phyloP scores from a whole-genome alignment of 2,329 filamentous ascomycete species.

The Capronia epimyces region DNA sequence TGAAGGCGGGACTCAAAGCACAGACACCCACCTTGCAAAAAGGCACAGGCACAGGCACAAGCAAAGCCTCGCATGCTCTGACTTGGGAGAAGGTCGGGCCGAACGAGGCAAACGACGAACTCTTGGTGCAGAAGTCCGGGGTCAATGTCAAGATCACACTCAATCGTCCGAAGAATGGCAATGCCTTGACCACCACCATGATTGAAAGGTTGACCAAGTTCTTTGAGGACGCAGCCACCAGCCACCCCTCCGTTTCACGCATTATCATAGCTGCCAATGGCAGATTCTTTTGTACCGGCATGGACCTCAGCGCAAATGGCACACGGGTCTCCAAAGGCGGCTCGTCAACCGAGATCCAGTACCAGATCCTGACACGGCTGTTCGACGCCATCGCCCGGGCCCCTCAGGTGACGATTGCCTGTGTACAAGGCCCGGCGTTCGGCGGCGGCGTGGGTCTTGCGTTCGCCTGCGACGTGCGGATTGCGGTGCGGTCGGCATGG shows the following conservation, averaged over 20 bases:
- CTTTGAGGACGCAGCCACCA: slow-evolving; percentile 27
- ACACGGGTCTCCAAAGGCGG: slow-evolving; percentile 9
- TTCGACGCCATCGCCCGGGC: slow-evolving; percentile 39
- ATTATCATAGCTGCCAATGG: slow-evolving; percentile 21
- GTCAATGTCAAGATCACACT: slow-evolving; percentile 28
- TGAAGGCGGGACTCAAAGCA: slow-evolving; percentile 4
- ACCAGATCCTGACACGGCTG: slow-evolving; percentile 25
- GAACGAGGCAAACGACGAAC: neutral
- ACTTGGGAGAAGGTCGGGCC: neutral
- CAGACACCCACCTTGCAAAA: neutral
- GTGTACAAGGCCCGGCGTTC: slow-evolving; percentile 41
- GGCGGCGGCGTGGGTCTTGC: slow-evolving; percentile 44
- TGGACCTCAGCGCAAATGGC: slow-evolving; percentile 18
- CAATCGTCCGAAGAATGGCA: slow-evolving; percentile 38
- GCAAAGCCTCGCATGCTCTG: neutral
- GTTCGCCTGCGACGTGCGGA: slow-evolving; percentile 41
- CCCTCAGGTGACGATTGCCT: slow-evolving; percentile 41
- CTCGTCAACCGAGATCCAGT: slow-evolving; percentile 23
- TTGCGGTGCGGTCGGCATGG: slow-evolving; percentile 18
- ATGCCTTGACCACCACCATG: slow-evolving; percentile 38
- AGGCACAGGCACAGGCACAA: neutral
- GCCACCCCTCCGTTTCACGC: slow-evolving; percentile 33
- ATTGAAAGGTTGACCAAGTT: slow-evolving; percentile 32
- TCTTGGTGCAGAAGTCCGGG: slow-evolving; percentile 24
- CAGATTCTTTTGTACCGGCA: slow-evolving; percentile 26